Evolutionary conservation across 768 basidiomycete genomes (phyloP).

Genomic region (Coprinopsis marcescibilis): DNA sequence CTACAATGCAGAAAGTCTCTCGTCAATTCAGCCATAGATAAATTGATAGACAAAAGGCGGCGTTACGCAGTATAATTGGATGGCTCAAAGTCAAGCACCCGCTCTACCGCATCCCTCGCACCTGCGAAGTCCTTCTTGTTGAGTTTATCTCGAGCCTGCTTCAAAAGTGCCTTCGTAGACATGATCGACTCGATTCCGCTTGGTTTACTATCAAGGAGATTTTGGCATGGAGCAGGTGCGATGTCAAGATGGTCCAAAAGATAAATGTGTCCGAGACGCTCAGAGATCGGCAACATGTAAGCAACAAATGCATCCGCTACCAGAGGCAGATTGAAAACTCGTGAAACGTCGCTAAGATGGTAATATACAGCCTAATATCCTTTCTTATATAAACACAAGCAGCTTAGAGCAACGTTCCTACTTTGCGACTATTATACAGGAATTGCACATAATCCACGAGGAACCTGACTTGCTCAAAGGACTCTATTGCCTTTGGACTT

Average conservation of each 20-base stretch:
- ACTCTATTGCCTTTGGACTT: conserved; percentile 90
- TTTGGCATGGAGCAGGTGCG: too few species aligned
- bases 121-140: conserved; percentile 66
- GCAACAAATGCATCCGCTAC: too few species aligned
- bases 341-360: too few species aligned
- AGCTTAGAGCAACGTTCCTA: too few species aligned
- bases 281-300: too few species aligned
- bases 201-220: too few species aligned
- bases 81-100: conserved; percentile 69
- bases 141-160: conserved; percentile 70
- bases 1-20: conserved; percentile 33
- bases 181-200: neutral
- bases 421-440: conserved; percentile 18
- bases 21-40: conserved; percentile 24
- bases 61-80: conserved; percentile 92
- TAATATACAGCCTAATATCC: too few species aligned
- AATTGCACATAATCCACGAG: conserved; percentile 71
- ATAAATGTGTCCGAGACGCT: too few species aligned
- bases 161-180: conserved; percentile 36
- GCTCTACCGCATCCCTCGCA: conserved; percentile 61
- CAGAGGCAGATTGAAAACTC: too few species aligned
- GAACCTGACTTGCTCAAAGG: conserved; percentile 87
- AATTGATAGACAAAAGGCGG: too few species aligned
- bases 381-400: too few species aligned
- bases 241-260: too few species aligned